Base-by-base conservation (phyloP, 768 basidiomycete species). In the Lentinula guzmanii region DNA sequence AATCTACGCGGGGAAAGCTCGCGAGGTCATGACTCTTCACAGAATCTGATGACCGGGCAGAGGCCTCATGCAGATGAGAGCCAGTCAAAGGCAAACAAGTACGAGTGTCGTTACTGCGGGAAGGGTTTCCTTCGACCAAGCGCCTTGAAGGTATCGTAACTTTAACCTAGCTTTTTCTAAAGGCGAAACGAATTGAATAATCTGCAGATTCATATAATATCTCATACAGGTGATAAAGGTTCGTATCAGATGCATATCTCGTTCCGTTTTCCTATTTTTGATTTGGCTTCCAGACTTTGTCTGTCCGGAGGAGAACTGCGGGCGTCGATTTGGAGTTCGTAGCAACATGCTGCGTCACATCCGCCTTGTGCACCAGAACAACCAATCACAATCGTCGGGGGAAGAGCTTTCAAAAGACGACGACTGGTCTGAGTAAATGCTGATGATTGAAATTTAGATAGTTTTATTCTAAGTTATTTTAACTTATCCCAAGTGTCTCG, bases 331-430 rank as follows among this genome's bases (percentile, higher is more conserved):
- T 66, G 84, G 82, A 64, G 82, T 84, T 54, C 79, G 82, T 68
- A 84, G 83, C 69, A 84, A 84, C 73, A 84, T 84, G 82, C 80
- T 83, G 63, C 74, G 82, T 53, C 82, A 84, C 63, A 79, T 82
- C 60, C 79, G 82, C 43, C 79, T 82, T 11, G 83, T 84, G 64
- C 70, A 71, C 37, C 78, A 76, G 48, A 60, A 48, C 35, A 54
- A 54, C 24, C 45, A 34, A 24, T 46, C 58, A 1, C 54, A 57
- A 5, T 57, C 56, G 1, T 42, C 43, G 18, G 56, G 61, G 28
- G 61, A 62, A 58, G 61, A 62, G 39, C 45, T 18, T 45, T 60
- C 63, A 60, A 60, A 61, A 54, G 52, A 54, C 50, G 51, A 45
- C 53, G 62, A 60, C 28, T 63, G 63, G 59, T 54, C 63, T 60